Evolutionary conservation across 352 stramenopile species (phyloP), one percentile per base, ranked within the genome.

Genomic region (Globisporangium spinosum): DNA sequence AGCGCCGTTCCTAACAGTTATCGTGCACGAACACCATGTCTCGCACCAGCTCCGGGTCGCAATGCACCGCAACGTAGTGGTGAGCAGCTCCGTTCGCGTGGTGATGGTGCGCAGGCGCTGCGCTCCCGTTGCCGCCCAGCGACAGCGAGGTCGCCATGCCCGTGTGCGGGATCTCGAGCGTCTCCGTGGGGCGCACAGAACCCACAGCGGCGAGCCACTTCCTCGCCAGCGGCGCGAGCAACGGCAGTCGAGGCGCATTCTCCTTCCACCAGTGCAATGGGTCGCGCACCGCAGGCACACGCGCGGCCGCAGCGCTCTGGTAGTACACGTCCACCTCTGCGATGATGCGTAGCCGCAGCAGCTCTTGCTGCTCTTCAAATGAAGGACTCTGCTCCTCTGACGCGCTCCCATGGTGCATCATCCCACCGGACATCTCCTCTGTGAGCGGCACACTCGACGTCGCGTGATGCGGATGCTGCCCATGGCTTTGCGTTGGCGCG

Each of bases 11-110:
- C 60, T 75, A 83, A 66, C 76, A 83, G 54, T 83, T 83, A 66
- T 85, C 69, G 32, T 85, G 76, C 29, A 83, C 70, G 40, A 83
- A 80, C 32, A 83, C 74, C 65, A 83, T 61, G 63, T 85, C 78
- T 15, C 77, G 74, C 47, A 85, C 70, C 8, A 84, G 73, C 29
- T 84, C 78, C 3, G 77, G 75, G 58, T 83, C 77, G 20, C 74
- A 79, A 62, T 80, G 75, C 35, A 80, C 72, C 15, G 74, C 70
- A 25, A 68, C 68, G 45, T 74, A 66, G 53, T 64, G 54, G 17
- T 72, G 58, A 8, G 38, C 61, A 4, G 60, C 55, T 20, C 66
- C 54, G 45, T 65, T 67, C 27, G 43, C 68, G 43, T 58, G 53
- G 68, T 63, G 27, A 38, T 64, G 43, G 27, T 45, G 43, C 8